Evolutionary conservation across 2,329 filamentous ascomycete genomes (phyloP), one percentile per base, ranked within the genome.

Genomic region (Leptodontidium sp.): DNA sequence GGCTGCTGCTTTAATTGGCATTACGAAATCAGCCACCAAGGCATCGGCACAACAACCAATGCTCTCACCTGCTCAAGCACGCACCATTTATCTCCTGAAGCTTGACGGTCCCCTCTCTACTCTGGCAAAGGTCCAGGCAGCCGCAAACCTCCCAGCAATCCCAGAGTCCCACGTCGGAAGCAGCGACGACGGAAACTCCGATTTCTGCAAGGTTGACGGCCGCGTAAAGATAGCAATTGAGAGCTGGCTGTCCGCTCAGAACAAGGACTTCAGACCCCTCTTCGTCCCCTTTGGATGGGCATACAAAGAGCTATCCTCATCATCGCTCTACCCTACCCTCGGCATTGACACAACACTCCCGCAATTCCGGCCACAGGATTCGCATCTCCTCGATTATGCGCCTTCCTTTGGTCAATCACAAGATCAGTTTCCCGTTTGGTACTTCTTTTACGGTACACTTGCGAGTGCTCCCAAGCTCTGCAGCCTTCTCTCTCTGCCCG

Each of bases 381-480:
- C 7, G 7, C 45, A 47, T 17, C n/a, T 47, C 45, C 45, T 47
- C 45, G 14, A 47, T 47, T 9, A 47, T 47, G 45, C 45, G 45
- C 73, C 71, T 1, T 53, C 69, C 4, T 29, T 15, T 50, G 17
- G 9, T 45, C 29, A 49, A 21, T n/a, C 29, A 1, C 66, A 71
- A 61, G 32, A 67, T 24, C 47, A 70, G 43, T 71, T 66, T 49
- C 72, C 75, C 0, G 79, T 84, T 0, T 81, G 78, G 77, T 83
- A 82, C 69, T 83, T 82, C 73, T 82, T 83, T 69, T 82, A 83
- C 68, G 80, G 81, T 14, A 82, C 78, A 0, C 74, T 82, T 2
- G 77, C 74, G 8, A 49, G 40, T 29, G 32, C 35, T 35, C 29
- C 40, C 9, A 68, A 45, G 47, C 76, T 83, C 1, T 65, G 64